Evolutionary conservation across 495 filamentous ascomycete species (phyloP), one percentile per base, ranked within the genome.

Genomic region (Xylaria flabelliformis): DNA sequence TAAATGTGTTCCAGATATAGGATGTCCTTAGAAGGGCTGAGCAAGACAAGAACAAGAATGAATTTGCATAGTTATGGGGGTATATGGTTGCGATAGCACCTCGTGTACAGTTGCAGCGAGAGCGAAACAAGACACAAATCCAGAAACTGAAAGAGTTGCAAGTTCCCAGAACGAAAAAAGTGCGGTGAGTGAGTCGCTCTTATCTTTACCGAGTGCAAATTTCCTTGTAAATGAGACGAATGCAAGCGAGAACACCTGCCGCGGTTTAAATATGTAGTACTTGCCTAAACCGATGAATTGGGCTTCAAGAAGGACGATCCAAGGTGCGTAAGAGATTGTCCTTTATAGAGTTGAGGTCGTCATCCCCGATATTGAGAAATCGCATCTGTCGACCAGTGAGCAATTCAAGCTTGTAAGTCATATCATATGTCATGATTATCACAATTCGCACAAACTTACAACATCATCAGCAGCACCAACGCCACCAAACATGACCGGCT

Each of bases 401-500:
- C 42, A 21, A 71, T 65, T 55, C 39, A 68, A 48, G 48, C 24
- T 41, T 39, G 74, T 58, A 76, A 70, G 59, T 4, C 0, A 36
- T 34, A 69, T n/a, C 19, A 19, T 21, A 17, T 67, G 62, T 46
- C 48, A 59, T 55, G 13, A 21, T 19, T 32, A 44, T 50, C 15
- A 15, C 15, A 66, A 5, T 46, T 17, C 12, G 59, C 32, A 32
- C 56, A n/a, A 48, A 77, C 81, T 73, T 83, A 94, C 91, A 80
- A 91, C 82, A 72, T 95, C 92, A 78, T 95, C 90, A 4, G 86
- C 82, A n/a, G 85, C 85, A 51, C 82, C 81, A 46, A 84, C 80
- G 70, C 84, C 85, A 32, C 93, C 93, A 83, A 88, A 97, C 61
- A 97, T 78, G 19, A 91, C 91, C 5, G 89, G 82, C 72, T 97